These are phyloP conservation scores for Hamamelis virginiana DNA, from an alignment of 164 flowering plant genomes.

Conservation along the genomic window DNA sequence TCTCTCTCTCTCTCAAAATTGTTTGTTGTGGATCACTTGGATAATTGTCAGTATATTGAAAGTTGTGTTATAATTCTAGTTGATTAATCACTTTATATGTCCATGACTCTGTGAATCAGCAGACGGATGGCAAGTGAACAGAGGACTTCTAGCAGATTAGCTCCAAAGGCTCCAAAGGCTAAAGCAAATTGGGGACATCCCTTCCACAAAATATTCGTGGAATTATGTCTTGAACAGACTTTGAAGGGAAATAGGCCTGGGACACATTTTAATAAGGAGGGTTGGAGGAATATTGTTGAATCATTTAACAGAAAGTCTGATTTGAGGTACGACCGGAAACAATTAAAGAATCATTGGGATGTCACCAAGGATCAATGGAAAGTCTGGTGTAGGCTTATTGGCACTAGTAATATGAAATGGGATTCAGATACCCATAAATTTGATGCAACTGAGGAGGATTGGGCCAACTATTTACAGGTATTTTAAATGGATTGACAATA, in stretches of 20 bases:
- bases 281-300: slow-evolving; percentile 31
- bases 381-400: slow-evolving; percentile 26
- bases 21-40: too few species aligned
- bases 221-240: slow-evolving; percentile 27
- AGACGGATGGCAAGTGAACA: not conserved
- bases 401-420: slow-evolving; percentile 26
- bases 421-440: slow-evolving; percentile 18
- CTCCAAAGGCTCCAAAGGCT: slow-evolving; percentile 1
- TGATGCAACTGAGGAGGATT: slow-evolving; percentile 30
- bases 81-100: not conserved
- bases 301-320: slow-evolving; percentile 20
- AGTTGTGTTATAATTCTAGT: too few species aligned
- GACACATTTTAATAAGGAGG: slow-evolving; percentile 29
- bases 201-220: slow-evolving; percentile 24
- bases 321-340: slow-evolving; percentile 20
- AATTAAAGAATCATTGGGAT: slow-evolving; percentile 43
- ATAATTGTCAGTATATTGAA: too few species aligned
- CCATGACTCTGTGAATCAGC: not conserved
- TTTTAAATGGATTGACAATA: not conserved
- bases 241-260: slow-evolving; percentile 29
- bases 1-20: too few species aligned
- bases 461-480: slow-evolving; percentile 31
- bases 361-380: slow-evolving; percentile 26
- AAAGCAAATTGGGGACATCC: slow-evolving; percentile 27
- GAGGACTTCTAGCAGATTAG: slow-evolving; percentile 1